Base-by-base conservation (phyloP, 2,329 filamentous ascomycete genomes). In the Colletotrichum trifolii region DNA sequence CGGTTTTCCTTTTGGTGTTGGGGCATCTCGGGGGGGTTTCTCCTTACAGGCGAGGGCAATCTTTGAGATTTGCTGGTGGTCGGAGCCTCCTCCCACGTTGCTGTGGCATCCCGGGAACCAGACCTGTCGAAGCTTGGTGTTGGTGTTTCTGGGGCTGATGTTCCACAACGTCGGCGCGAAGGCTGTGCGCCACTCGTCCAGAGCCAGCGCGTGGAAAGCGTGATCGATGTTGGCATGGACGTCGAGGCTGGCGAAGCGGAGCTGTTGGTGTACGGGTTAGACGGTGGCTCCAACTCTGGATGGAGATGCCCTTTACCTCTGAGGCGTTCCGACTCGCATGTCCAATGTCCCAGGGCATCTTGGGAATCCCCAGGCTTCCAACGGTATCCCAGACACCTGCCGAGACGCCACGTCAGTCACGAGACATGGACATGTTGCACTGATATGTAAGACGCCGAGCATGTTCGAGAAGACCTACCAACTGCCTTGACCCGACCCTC, bases 51-150 rank as follows among this genome's bases (percentile, higher is more conserved):
- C 69, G 11, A 72, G 43, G 4, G 71, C 55, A 7, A 72, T 71
- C 5, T 63, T 70, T 38, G 70, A 69, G 11, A 71, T 69, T 36
- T 71, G 69, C 43, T 70, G 67, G 0, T 70, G 66, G 1, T 67
- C 53, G 82, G 84, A 87, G 1, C 86, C 87, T 25, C 86, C 87
- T 3, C 86, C 86, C 49, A 88, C 86, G 62, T 88, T 86, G 8
- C 83, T 85, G 69, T 90, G 87, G 54, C 81, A 82, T 13, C 87
- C 87, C 0, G 87, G 83, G 70, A 90, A 90, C 83, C 83, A 85
- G 6, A 71, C 70, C 34, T 72, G 71, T 2, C 67, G 63, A 9
- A 72, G 70, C 8, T 69, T 56, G 6, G 68, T 69, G 8, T 59
- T 49, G n/a, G 17, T 60, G 2, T 54, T 64, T 43, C 70, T 67